These are phyloP conservation scores for Aspergillus sp. DNA, from an alignment of 2,329 filamentous ascomycete species.

Conservation along the genomic window DNA sequence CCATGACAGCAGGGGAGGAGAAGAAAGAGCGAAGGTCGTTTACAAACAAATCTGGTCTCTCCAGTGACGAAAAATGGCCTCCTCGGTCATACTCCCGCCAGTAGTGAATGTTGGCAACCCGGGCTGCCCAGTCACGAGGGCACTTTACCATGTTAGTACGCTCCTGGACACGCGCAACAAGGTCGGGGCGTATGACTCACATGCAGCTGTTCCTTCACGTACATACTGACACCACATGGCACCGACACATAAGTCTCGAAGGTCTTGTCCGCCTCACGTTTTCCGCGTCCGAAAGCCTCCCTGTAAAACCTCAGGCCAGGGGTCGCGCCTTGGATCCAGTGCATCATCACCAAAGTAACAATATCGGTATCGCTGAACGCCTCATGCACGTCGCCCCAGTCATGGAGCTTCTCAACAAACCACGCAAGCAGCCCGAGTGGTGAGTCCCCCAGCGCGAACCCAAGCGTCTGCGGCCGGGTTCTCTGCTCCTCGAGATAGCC, in stretches of 20 bases:
- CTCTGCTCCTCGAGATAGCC: constrained; percentile 21
- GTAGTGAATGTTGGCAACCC: constrained; percentile 27
- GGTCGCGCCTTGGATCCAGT: neutral
- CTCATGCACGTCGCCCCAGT: constrained; percentile 13
- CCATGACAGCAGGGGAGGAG: no score
- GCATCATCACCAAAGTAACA: neutral
- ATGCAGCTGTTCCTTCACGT: no score
- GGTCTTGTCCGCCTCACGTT: no score
- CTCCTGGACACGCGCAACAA: no score
- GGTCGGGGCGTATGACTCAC: no score
- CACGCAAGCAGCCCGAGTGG: constrained; percentile 35
- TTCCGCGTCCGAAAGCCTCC: no score
- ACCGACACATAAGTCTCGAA: no score
- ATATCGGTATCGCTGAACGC: neutral
- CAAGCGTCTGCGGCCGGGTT: constrained; percentile 29
- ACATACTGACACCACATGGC: neutral
- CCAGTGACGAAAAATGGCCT: constrained; percentile 27
- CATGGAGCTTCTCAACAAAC: constrained; percentile 31
- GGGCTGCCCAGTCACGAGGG: constrained; percentile 28
- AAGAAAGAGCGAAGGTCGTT: no score
- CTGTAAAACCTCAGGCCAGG: no score
- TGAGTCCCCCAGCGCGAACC: constrained; percentile 30
- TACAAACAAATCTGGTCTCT: constrained; percentile 19
- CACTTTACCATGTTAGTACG: no score
- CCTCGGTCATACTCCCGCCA: constrained; percentile 27